phyloP scores from a whole-genome alignment of 495 filamentous ascomycete genomes.

The Amniculicola lignicola region DNA sequence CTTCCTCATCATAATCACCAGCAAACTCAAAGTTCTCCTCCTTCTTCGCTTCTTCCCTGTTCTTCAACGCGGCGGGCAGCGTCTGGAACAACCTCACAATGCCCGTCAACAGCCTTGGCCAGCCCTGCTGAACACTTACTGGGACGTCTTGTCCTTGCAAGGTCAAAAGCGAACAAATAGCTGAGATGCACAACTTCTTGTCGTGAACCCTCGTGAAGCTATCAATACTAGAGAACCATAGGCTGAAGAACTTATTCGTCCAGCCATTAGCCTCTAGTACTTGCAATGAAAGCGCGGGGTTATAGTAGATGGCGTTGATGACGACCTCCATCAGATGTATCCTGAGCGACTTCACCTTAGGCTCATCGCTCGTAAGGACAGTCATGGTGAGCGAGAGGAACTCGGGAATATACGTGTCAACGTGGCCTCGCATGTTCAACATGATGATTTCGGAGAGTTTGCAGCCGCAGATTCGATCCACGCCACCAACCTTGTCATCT shows the following conservation, averaged over 20 bases:
- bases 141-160: conserved; percentile 76
- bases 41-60: conserved; percentile 88
- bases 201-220: conserved; percentile 92
- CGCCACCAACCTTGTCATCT: conserved; percentile 86
- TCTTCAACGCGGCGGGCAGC: conserved; percentile 78
- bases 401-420: conserved; percentile 79
- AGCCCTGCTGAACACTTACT: conserved; percentile 84
- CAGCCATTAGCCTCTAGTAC: conserved; percentile 84
- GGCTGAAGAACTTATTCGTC: conserved; percentile 99
- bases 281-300: conserved; percentile 75
- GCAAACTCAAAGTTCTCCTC: conserved; percentile 77
- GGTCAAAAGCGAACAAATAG: conserved; percentile 79
- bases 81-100: conserved; percentile 89
- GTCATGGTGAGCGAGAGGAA: conserved; percentile 88
- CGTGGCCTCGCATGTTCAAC: conserved; percentile 87
- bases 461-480: conserved; percentile 98
- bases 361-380: conserved; percentile 66
- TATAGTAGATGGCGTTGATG: conserved; percentile 97
- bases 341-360: conserved; percentile 82
- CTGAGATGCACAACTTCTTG: conserved; percentile 95
- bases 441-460: conserved; percentile 96
- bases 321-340: conserved; percentile 99
- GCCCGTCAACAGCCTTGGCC: conserved; percentile 91
- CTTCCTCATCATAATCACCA: conserved; percentile 55
- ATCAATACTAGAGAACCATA: conserved; percentile 96